Evolutionary conservation across 177 flowering plant genomes (phyloP).

Genomic region (Tripterygium wilfordii): DNA sequence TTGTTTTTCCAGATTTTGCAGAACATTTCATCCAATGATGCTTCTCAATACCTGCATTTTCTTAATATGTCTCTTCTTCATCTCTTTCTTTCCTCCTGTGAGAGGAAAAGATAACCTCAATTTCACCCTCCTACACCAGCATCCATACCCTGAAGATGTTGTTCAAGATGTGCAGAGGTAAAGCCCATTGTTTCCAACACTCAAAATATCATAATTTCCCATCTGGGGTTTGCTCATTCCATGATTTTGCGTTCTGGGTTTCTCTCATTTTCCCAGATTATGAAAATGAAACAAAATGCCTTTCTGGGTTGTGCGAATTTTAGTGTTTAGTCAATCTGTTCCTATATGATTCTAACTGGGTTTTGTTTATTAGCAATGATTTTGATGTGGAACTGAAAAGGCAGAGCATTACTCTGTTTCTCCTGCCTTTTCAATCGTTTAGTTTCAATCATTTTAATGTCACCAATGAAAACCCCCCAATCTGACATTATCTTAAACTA

Average conservation of each 20-base stretch:
- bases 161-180: conserved; percentile 51
- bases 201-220: too few relatives aligned
- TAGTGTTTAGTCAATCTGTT: too few relatives aligned
- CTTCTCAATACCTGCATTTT: conserved; percentile 30
- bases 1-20: conserved; percentile 12
- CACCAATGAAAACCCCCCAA: too few relatives aligned
- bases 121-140: conserved; percentile 55
- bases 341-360: background rate
- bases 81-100: conserved; percentile 8
- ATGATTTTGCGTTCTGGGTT: background rate
- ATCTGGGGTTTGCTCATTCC: conserved; percentile 3
- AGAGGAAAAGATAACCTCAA: conserved; percentile 17
- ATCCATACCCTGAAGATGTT: conserved; percentile 58
- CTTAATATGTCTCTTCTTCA: conserved; percentile 12
- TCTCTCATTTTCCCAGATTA: conserved; percentile 1
- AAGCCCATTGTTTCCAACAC: too few relatives aligned
- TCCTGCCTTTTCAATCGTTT: too few relatives aligned
- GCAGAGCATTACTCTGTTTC: background rate
- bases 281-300: too few relatives aligned
- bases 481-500: too few relatives aligned
- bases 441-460: too few relatives aligned
- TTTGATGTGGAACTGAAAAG: background rate
- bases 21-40: conserved; percentile 16
- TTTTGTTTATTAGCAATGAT: background rate
- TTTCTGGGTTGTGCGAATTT: too few relatives aligned